Evolutionary conservation across 495 filamentous ascomycete genomes (phyloP), one percentile per base, ranked within the genome.

Genomic region (Hypoxylon crocopeplum): DNA sequence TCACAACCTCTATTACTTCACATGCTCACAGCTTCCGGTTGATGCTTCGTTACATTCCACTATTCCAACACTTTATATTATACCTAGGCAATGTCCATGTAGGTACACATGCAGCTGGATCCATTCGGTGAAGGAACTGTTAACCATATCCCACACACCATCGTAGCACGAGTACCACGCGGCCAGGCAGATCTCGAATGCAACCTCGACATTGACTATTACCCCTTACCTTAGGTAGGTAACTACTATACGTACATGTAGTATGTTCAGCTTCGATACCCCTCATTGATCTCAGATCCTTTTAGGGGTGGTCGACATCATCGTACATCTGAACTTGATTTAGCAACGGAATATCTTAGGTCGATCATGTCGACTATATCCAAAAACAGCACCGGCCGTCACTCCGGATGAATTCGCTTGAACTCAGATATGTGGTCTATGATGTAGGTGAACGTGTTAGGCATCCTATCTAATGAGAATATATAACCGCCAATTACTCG

Each of bases 111-210:
- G n/a, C n/a, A n/a, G n/a, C n/a, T n/a, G n/a, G n/a, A n/a, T 30
- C 30, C 22, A 48, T 27, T 62, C 51, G 51, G 47, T 42, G 40
- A 52, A 16, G 17, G 22, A 34, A 16, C 39, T 55, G 41, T 13
- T 12, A 34, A 34, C 32, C 33, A 6, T 19, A 50, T 41, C 39
- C 44, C 44, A 49, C 32, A 3, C 47, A 39, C 40, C 29, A 52
- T 59, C 37, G 48, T 64, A 42, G 45, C 48, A 55, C 41, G 55
- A 38, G 16, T 58, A 49, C 60, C 42, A 64, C 49, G 60, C 42
- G 38, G 39, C 32, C 37, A 49, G 42, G 30, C n/a, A 59, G 33
- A 50, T 55, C 54, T 32, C 49, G 44, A 50, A 64, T 64, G 49
- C 33, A 40, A 64, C 61, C 50, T 51, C 42, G 38, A 22, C 46